Base-by-base conservation (phyloP, 805 yeast genomes). In the Dipodascus albidus region DNA sequence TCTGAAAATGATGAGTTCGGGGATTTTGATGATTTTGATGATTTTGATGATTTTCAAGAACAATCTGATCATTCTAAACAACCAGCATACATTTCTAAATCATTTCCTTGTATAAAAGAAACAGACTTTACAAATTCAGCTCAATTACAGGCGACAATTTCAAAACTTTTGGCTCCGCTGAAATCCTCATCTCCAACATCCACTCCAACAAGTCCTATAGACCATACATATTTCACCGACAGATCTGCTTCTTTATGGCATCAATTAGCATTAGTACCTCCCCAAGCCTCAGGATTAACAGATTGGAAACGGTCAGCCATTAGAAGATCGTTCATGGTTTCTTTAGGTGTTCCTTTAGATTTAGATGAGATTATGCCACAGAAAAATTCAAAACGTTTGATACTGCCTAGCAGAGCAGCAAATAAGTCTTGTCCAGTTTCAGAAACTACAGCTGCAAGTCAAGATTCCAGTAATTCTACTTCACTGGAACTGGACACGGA, bases 341-440 rank as follows among this genome's bases (percentile, higher is more conserved):
- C 81, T 24, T 69, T 87, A 48, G 89, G 90, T 0, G 76, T 87
- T 1, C 95, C 95, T 0, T 77, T 85, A 44, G 83, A 83, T 60
- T 69, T 83, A 15, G 88, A 83, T 64, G 85, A 82, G 61, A 55
- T 76, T 56, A 57, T 67, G 54, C 74, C 74, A 48, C 59, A 57
- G 51, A 57, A 52, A 55, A 62, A 44, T 49, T 53, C 54, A 42
- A 60, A 56, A 49, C 57, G 55, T 56, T 63, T 57, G 60, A 63
- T 59, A 50, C 58, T 58, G 52, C 60, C 60, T 4, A 21, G 19
- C 23, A 20, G 31, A 14, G 49, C 14, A 11, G 8, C 3, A 3
- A 22, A 9, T 4, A 17, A 15, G 19, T n/a, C 31, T 47, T 15
- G 15, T 9, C 31, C 19, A 11, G 49, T 21, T 11, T 4, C 27